A percentile compares a stretch with the other conserved stretches of the same genome.
Evolutionary conservation across 495 filamentous ascomycete genomes (phyloP).

Genomic region (Lindgomyces ingoldianus): DNA sequence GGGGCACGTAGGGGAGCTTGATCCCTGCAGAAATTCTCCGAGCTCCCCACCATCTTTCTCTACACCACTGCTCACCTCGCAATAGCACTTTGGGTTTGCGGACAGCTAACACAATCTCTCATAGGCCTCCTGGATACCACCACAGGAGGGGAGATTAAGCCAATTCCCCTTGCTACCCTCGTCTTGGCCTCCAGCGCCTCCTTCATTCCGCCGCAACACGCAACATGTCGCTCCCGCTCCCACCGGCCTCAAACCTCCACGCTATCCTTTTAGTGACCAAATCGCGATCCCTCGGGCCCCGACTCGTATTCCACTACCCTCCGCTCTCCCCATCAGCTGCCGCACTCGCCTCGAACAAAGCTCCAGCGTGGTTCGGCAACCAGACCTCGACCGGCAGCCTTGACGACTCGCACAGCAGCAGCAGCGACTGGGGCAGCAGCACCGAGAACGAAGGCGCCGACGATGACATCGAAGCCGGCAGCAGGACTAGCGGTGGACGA

Average conservation of each 20-base stretch:
- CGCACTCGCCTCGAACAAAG: conserved; percentile 29
- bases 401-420: conserved; percentile 38
- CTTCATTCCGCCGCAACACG: no score
- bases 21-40: no score
- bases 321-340: conserved; percentile 54
- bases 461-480: conserved; percentile 40
- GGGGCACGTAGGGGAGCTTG: no score
- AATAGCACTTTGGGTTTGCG: no score
- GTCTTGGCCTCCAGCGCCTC: no score
- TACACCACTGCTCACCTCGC: no score
- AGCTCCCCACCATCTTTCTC: no score
- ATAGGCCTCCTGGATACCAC: no score
- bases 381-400: conserved; percentile 44
- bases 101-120: no score
- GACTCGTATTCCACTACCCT: conserved; percentile 91
- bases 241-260: conserved; percentile 60
- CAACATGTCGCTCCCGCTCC: conserved; percentile 39
- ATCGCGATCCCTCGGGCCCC: conserved; percentile 71
- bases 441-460: conserved; percentile 55
- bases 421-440: conserved; percentile 49
- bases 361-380: conserved; percentile 37
- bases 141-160: no score
- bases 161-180: no score
- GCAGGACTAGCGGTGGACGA: conserved; percentile 42
- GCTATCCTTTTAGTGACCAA: conserved; percentile 79